Evolutionary conservation across 352 stramenopile species (phyloP).

Genomic region (Phytophthora melonis): DNA sequence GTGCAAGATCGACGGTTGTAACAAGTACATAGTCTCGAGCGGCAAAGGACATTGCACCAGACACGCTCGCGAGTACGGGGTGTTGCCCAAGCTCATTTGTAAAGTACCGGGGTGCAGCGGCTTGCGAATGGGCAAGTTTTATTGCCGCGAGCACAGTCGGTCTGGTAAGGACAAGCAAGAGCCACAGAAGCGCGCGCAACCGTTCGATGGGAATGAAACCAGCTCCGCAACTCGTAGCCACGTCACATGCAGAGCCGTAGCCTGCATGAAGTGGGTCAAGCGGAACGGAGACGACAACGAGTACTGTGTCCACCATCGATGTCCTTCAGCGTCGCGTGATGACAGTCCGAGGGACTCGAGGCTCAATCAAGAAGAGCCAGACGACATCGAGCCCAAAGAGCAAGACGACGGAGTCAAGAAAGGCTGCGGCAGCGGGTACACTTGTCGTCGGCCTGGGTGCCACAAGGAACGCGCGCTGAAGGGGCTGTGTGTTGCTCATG

Average conservation of each 20-base stretch:
- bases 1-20: slow-evolving; percentile 6
- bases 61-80: slow-evolving; percentile 13
- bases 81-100: background rate
- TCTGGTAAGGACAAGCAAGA: background rate
- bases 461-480: background rate
- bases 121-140: background rate
- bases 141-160: background rate
- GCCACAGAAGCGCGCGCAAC: background rate
- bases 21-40: background rate
- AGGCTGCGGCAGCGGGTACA: slow-evolving; percentile 2
- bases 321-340: background rate
- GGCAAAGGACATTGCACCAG: background rate
- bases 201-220: background rate
- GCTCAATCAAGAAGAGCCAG: background rate
- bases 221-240: background rate
- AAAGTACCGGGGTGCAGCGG: background rate
- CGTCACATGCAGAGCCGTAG: background rate
- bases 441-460: slow-evolving; percentile 8
- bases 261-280: slow-evolving; percentile 25
- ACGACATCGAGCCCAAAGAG: background rate
- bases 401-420: background rate
- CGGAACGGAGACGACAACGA: slow-evolving; percentile 10
- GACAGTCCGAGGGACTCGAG: background rate
- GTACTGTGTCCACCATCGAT: slow-evolving; percentile 10
- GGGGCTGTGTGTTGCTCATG: slow-evolving; percentile 11